These are phyloP conservation scores for Trichoderma sp. DNA, from an alignment of 2,329 filamentous ascomycete species.

Conservation along the genomic window DNA sequence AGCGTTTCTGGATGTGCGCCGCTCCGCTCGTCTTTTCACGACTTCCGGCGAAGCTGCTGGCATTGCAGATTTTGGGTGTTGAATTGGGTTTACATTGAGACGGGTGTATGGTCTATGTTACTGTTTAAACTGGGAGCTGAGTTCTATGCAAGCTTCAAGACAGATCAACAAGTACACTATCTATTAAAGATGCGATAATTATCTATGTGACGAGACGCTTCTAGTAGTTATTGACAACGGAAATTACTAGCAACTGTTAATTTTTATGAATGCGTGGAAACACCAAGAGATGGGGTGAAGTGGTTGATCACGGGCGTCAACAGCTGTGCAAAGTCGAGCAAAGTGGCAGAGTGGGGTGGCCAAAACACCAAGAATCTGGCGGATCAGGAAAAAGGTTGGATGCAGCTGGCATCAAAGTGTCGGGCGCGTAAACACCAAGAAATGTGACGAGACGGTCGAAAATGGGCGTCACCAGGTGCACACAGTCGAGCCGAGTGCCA, in stretches of 20 bases:
- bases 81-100: not conserved
- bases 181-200: not conserved
- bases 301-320: not conserved
- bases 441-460: not conserved
- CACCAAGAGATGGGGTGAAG: not conserved
- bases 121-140: not conserved
- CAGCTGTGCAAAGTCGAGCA: not conserved
- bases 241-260: not conserved
- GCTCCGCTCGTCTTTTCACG: not conserved
- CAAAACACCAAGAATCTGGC: not conserved
- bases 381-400: not conserved
- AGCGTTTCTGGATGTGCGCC: not conserved
- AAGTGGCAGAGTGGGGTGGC: not conserved
- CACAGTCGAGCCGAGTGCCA: not conserved
- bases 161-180: not conserved
- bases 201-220: not conserved
- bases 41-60: not conserved
- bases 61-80: not conserved
- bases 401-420: not conserved
- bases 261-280: not conserved
- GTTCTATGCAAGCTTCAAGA: not conserved
- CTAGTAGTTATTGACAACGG: not conserved
- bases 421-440: not conserved
- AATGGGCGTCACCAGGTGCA: not conserved
- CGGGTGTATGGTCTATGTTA: not conserved